Evolutionary conservation across 495 filamentous ascomycete genomes (phyloP).

Genomic region (Aspergillus kassunensis): DNA sequence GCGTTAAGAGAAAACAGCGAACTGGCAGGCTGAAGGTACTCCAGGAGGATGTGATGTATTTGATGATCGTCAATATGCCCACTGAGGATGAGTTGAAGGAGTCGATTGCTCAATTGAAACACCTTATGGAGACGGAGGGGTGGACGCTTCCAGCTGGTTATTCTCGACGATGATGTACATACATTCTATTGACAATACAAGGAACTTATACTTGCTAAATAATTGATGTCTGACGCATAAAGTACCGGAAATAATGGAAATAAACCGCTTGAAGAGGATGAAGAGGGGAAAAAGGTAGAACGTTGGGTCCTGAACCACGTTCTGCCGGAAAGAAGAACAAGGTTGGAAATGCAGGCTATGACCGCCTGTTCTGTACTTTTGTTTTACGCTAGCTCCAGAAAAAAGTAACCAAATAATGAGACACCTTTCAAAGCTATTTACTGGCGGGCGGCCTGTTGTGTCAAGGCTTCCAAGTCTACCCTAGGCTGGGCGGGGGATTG

Average conservation of each 20-base stretch:
- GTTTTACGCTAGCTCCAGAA: not conserved
- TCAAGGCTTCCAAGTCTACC: conserved; percentile 37
- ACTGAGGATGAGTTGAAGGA: not conserved
- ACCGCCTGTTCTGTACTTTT: too few relatives aligned
- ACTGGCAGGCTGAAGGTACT: not conserved
- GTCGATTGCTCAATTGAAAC: not conserved
- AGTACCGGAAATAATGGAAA: too few relatives aligned
- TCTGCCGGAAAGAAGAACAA: not conserved
- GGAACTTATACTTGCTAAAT: too few relatives aligned
- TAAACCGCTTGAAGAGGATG: too few relatives aligned
- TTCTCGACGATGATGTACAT: too few relatives aligned
- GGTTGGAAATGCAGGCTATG: not conserved
- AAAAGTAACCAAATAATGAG: not conserved
- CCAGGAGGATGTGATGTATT: not conserved
- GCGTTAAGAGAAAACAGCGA: not conserved
- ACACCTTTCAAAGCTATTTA: conserved; percentile 9
- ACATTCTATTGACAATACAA: too few relatives aligned
- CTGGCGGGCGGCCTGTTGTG: conserved; percentile 31
- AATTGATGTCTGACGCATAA: too few relatives aligned
- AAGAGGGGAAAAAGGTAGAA: too few relatives aligned
- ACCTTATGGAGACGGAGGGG: too few relatives aligned
- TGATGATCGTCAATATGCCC: not conserved
- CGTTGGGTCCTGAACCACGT: too few relatives aligned
- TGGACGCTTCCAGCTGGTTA: too few relatives aligned
- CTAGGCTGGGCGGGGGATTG: conserved; percentile 16